A percentile compares a stretch with the other conserved stretches of the same genome.
Evolutionary conservation across 371 early-diverging fungal species (phyloP).

Genomic region (Basidiobolus meristosporus): DNA sequence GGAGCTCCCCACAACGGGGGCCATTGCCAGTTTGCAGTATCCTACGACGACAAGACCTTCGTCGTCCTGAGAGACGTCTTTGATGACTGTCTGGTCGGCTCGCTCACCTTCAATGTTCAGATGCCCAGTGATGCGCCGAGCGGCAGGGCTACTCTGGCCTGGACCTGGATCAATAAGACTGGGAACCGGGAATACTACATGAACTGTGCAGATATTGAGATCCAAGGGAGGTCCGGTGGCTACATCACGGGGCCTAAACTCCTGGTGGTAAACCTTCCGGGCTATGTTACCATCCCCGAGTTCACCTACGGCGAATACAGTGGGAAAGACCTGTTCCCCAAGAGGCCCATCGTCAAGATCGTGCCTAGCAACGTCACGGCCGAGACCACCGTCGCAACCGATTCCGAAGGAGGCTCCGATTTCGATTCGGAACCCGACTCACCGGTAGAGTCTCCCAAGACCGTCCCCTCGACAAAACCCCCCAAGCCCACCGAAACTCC

Average conservation of each 20-base stretch:
- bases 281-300: constrained; percentile 4
- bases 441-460: no score
- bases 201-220: constrained; percentile 36
- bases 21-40: constrained; percentile 4
- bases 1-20: constrained; percentile 1
- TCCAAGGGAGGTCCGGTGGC: constrained; percentile 13
- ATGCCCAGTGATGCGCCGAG: background rate
- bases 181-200: constrained; percentile 48
- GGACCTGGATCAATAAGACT: no score
- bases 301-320: background rate
- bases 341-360: no score
- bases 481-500: no score
- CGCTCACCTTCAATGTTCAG: background rate
- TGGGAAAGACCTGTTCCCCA: no score
- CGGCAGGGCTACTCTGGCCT: background rate
- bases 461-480: no score
- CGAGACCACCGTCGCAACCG: no score
- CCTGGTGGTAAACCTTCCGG: constrained; percentile 21
- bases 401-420: no score
- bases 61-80: constrained; percentile 1
- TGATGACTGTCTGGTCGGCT: background rate
- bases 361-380: no score
- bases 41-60: constrained; percentile 2
- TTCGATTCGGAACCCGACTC: no score
- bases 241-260: constrained; percentile 18